Percentiles rank a stretch among this genome's conserved stretches.
phyloP scores from a whole-genome alignment of 345 rosid species.

The Xanthoceras sorbifolium region DNA sequence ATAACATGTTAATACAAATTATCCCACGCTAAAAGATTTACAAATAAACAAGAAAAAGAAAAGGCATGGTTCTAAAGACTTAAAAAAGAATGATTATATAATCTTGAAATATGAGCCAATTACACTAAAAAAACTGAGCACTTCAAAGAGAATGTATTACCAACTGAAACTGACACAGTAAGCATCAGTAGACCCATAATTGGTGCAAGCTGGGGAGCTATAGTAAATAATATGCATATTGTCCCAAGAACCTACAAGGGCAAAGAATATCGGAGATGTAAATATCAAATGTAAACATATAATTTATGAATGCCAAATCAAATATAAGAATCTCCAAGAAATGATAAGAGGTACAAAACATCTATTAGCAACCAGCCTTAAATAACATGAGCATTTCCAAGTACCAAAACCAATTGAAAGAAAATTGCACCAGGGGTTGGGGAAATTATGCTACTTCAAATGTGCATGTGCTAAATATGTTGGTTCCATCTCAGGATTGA shows the following conservation, averaged over 20 bases:
- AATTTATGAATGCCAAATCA: neutral
- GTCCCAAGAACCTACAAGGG: conserved; percentile 75
- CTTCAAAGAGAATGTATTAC: conserved; percentile 40
- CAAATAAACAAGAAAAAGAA: neutral
- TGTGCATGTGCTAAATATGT: conserved; percentile 8
- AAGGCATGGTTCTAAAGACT: neutral
- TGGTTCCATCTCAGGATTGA: conserved; percentile 13
- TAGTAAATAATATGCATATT: conserved; percentile 66
- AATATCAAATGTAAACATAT: conserved; percentile 1
- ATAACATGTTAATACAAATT: neutral
- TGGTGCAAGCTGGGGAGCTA: conserved; percentile 93
- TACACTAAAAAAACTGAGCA: neutral
- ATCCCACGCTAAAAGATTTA: neutral
- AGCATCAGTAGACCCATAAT: conserved; percentile 76
- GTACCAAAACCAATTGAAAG: neutral
- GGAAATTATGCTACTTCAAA: neutral
- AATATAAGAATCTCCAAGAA: conserved; percentile 12
- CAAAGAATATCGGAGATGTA: conserved; percentile 18
- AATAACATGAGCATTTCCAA: neutral
- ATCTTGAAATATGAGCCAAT: conserved; percentile 6
- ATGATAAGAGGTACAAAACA: conserved; percentile 10
- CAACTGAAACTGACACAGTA: conserved; percentile 75
- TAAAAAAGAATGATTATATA: neutral
- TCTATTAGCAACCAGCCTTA: conserved; percentile 3
- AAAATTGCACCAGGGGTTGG: neutral